Evolutionary conservation across 495 filamentous ascomycete genomes (phyloP), one percentile per base, ranked within the genome.

Genomic region (Talaromyces borbonicus): DNA sequence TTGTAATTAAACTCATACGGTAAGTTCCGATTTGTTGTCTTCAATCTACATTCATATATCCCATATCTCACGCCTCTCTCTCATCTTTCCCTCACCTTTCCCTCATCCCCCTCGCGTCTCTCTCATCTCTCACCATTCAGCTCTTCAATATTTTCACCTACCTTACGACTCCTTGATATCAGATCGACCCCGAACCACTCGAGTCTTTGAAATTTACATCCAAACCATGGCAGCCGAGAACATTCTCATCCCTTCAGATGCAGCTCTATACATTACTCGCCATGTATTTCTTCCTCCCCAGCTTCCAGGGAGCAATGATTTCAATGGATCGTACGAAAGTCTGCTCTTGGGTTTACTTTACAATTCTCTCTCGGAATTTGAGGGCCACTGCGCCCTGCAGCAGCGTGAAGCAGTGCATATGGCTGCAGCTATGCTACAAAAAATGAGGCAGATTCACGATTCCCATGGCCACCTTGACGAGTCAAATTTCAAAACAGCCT

Each of bases 271-370:
- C 45, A 24, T 63, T 0, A 51, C 57, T 18, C 57, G 80, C 40
- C 79, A 85, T 55, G 59, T 84, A 18, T 75, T 81, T 44, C 63
- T 84, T 0, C 80, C 78, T 0, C 76, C 77, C 0, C 62, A 73
- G 20, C 52, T 82, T 0, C 80, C 81, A 0, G 68, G 81, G 27
- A 1, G 45, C 0, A 60, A 67, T 19, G 71, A 80, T 32, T 53
- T 58, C 43, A 22, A 52, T 4, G n/a, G 35, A 8, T 2, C 20
- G 0, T 24, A 51, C 30, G 58, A 61, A 12, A n/a, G 26, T 0
- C 4, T 49, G 6, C 53, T 63, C 11, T 20, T 60, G 25, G 26
- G 58, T 22, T 5, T 16, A 18, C 38, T 54, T 6, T 18, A 50
- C 22, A 9, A 54, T 14, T 46, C 62, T 5, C 56, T 70, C 4